Base-by-base conservation (phyloP, 1,139 yeast species). In the Scheffersomyces parashehatae region DNA sequence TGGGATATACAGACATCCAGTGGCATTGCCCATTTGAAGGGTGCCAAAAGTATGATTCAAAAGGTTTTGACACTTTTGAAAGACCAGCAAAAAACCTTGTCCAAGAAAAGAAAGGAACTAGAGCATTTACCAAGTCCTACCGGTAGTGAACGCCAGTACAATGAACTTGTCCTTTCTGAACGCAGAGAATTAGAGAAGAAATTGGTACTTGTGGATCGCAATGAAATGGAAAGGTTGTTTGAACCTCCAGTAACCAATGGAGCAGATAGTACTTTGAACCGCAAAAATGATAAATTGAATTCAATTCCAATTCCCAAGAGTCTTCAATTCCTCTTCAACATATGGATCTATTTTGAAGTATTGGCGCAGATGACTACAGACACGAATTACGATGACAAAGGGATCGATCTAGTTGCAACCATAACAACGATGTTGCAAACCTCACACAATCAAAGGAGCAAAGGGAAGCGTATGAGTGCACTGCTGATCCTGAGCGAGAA, bases 1-100 rank as follows among this genome's bases (percentile, higher is more conserved):
- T 84, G 88, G 88, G 85, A 82, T 54, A 75, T 83, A 14, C 84
- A 78, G 50, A 82, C 77, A 4, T 74, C 83, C 7, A 81, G 84
- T 34, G 88, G 88, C 13, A 79, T 83, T 42, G 83, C 85, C 1
- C 88, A 82, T 63, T 69, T 82, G 48, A 78, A 79, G 54, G 88
- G 88, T 12, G 88, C 88, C 3, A 75, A 79, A 48, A 76, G 81
- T 28, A 79, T 82, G 78, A 81, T 82, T 48, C 75, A 75, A 46
- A 73, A 70, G 47, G 74, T 77, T 2, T 58, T 71, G 57, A 47
- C 63, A 35, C 46, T 71, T 26, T 58, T 73, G 29, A 59, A 54
- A 43, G 63, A 64, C 9, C 62, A 60, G 32, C 67, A 65, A 39
- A 39, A 45, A 4, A 47, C 49, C 11, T 47, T 59, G 36, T 39